Base-by-base conservation (phyloP, 2,329 filamentous ascomycete genomes). In the Penicillium sp. region DNA sequence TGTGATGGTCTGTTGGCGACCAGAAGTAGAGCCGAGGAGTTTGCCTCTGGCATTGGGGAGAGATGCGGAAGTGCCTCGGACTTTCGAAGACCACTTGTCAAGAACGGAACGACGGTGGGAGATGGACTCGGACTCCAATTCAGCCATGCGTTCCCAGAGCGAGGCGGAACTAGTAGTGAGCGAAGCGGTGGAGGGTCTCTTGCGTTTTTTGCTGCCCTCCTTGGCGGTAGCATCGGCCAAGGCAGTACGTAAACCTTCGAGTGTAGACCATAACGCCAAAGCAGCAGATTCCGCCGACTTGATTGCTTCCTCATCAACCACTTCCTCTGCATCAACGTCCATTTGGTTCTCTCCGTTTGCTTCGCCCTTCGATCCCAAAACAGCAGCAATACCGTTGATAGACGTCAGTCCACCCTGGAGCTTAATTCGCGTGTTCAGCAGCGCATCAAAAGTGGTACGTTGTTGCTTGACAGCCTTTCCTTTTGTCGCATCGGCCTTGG, bases 61-160 rank as follows among this genome's bases (percentile, higher is more conserved):
- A 23, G 84, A 78, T 7, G 82, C 61, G 34, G 63, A 67, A 2
- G 70, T 65, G 9, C 72, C 83, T 61, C 85, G 84, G 19, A 91
- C 86, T 72, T 93, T 94, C 53, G 81, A 78, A 16, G 91, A 94
- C 94, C 94, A 99, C 72, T 95, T 95, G 68, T 96, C 88, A 11
- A 99, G 80, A 0, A 87, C 83, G 18, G 84, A 81, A 60, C 87
- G 86, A 50, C 93, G 86, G 62, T 85, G 82, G 5, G 82, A 74
- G 19, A 81, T 66, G 1, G 82, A 79, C 2, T 78, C 74, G 26
- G 80, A 68, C 67, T 97, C 91, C 7, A 87, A 79, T 2, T 78
- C 76, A 58, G 85, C 76, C 76, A 94, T 87, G 44, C 84, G 81
- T 13, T 83, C 78, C 90, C 90, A 96, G 2, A 96, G 84, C 2